phyloP scores from a whole-genome alignment of 345 rosid genomes.

The Physaria fendleri region DNA sequence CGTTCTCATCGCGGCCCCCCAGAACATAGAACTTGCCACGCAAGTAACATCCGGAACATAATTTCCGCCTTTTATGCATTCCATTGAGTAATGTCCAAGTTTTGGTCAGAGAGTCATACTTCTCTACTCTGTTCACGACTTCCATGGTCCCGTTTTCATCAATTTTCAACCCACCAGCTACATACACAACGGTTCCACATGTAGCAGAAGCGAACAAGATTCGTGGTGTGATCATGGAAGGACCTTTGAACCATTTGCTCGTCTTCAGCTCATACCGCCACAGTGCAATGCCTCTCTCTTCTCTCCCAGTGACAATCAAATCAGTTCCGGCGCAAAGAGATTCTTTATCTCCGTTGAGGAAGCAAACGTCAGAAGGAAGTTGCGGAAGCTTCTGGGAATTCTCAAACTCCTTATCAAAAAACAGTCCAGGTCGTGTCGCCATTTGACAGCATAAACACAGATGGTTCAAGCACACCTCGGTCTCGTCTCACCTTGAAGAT shows the following conservation, averaged over 20 bases:
- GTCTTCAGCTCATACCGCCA: constrained; percentile 77
- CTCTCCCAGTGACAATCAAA: constrained; percentile 67
- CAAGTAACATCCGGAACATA: constrained; percentile 76
- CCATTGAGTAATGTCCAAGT: constrained; percentile 55
- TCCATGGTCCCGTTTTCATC: constrained; percentile 18
- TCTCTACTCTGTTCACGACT: constrained; percentile 58
- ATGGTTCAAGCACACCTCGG: constrained; percentile 51
- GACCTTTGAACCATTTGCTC: constrained; percentile 69
- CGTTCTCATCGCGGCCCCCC: constrained; percentile 61
- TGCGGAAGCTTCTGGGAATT: constrained; percentile 49
- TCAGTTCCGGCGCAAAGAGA: constrained; percentile 80
- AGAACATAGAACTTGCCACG: constrained; percentile 63
- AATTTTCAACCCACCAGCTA: constrained; percentile 61
- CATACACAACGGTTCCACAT: constrained; percentile 49
- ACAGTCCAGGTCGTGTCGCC: constrained; percentile 72
- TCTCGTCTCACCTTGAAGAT: constrained; percentile 60
- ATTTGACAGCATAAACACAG: constrained; percentile 60
- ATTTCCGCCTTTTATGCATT: constrained; percentile 49
- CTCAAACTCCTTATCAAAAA: constrained; percentile 52
- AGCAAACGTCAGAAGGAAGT: constrained; percentile 62
- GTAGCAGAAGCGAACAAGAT: constrained; percentile 79
- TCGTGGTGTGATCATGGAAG: constrained; percentile 59
- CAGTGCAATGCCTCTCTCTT: constrained; percentile 41
- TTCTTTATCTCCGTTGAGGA: constrained; percentile 58
- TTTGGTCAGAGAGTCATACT: constrained; percentile 53